These are phyloP conservation scores for Spathaspora boniae DNA, from an alignment of 805 yeast species.

Conservation along the genomic window DNA sequence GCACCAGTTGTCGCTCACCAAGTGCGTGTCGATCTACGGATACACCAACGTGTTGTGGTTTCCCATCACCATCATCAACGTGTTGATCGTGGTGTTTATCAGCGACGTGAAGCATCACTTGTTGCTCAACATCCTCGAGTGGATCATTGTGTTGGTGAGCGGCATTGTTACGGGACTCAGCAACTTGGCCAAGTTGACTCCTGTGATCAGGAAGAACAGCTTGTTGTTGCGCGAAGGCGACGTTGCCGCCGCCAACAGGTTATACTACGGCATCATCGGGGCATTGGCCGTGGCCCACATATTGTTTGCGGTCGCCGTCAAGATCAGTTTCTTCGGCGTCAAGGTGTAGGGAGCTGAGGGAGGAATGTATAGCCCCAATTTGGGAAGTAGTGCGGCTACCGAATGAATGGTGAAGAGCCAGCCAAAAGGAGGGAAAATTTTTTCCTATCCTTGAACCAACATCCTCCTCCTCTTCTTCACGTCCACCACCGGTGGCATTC, in stretches of 20 bases:
- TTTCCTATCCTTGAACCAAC: background rate
- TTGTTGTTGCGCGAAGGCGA: conserved; percentile 24
- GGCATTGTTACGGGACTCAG: conserved; percentile 58
- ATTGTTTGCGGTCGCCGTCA: conserved; percentile 60
- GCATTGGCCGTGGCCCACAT: conserved; percentile 48
- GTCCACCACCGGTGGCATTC: no score
- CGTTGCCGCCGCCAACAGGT: conserved; percentile 31
- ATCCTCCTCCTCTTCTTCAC: background rate
- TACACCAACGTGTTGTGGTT: conserved; percentile 83
- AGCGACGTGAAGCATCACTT: conserved; percentile 28
- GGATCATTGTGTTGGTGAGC: conserved; percentile 60
- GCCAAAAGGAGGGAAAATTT: background rate
- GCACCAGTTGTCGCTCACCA: conserved; percentile 49
- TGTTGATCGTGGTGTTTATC: conserved; percentile 54
- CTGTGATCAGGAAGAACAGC: conserved; percentile 33
- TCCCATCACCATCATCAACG: conserved; percentile 66
- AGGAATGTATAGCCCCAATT: conserved; percentile 4
- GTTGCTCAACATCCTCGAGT: conserved; percentile 51
- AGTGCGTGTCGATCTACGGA: conserved; percentile 73
- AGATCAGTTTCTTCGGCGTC: conserved; percentile 59
- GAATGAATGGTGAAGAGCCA: background rate
- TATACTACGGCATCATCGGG: conserved; percentile 32
- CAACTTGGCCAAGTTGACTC: conserved; percentile 46
- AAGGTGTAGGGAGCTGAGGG: no score
- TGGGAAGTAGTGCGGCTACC: conserved; percentile 8